A percentile compares a stretch with the other conserved stretches of the same genome.
These are phyloP conservation scores for Chaetoscypha palmicola DNA, from an alignment of 2,329 filamentous ascomycete species.

Conservation along the genomic window DNA sequence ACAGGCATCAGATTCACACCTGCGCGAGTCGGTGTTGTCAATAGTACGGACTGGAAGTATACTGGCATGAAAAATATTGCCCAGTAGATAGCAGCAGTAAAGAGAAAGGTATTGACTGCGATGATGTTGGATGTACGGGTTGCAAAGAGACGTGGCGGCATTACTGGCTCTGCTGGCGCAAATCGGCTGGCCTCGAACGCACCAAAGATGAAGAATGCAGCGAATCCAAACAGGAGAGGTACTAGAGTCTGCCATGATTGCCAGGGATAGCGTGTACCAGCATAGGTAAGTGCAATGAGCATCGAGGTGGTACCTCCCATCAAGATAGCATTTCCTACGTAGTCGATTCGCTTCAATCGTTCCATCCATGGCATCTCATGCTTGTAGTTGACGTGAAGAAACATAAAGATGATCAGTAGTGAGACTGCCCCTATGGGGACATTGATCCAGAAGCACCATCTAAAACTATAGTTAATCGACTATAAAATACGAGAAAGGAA, in stretches of 20 bases:
- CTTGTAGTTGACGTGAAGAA: conserved; percentile 5
- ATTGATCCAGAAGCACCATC: too few species aligned
- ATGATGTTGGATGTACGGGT: conserved; percentile 30
- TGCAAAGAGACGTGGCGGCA: background rate
- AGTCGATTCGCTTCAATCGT: conserved; percentile 35
- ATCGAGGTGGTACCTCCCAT: conserved; percentile 35
- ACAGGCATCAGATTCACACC: background rate
- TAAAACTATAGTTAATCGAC: too few species aligned
- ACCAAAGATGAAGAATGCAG: conserved; percentile 19
- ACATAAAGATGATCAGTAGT: conserved; percentile 4
- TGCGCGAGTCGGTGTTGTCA: background rate
- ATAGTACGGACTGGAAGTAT: conserved; percentile 4
- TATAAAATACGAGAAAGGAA: too few species aligned
- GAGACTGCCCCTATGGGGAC: conserved; percentile 7
- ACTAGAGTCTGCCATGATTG: conserved; percentile 12
- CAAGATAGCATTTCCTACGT: conserved; percentile 37
- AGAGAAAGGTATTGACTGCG: conserved; percentile 19
- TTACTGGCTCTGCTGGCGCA: background rate
- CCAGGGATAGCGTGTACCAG: conserved; percentile 7
- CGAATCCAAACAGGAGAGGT: conserved; percentile 30
- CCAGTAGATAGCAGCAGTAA: background rate
- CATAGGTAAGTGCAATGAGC: conserved; percentile 32
- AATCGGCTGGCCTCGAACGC: background rate
- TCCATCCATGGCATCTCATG: background rate
- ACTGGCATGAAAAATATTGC: conserved; percentile 3